phyloP scores from a whole-genome alignment of 768 basidiomycete genomes.

The Ramaria sp. region DNA sequence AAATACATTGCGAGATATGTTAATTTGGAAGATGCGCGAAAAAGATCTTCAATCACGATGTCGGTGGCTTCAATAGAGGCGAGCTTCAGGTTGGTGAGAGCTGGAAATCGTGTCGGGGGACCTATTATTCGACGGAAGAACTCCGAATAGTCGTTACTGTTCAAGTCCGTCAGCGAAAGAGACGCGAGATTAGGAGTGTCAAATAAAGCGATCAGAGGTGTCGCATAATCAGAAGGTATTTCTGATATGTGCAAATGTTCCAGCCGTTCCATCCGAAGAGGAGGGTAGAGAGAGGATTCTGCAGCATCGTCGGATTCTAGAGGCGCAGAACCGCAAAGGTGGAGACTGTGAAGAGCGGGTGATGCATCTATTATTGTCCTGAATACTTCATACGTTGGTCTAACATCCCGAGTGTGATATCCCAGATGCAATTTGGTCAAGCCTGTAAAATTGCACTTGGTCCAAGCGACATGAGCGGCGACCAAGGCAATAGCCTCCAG shows the following conservation, averaged over 20 bases:
- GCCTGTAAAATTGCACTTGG: constrained; percentile 27
- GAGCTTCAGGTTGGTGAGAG: constrained; percentile 5
- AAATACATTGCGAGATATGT: constrained; percentile 18
- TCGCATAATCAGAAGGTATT: constrained; percentile 1
- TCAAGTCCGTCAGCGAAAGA: constrained; percentile 44
- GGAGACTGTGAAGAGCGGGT: constrained; percentile 42
- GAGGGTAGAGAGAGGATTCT: neutral
- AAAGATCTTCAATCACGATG: neutral
- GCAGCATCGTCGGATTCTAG: neutral
- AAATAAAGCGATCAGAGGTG: neutral
- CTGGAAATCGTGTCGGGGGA: constrained; percentile 36
- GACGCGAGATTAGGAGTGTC: constrained; percentile 25
- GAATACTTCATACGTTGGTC: constrained; percentile 49
- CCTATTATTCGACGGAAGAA: constrained; percentile 42
- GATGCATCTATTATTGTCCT: constrained; percentile 39
- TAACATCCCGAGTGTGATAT: constrained; percentile 51
- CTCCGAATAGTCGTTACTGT: constrained; percentile 40
- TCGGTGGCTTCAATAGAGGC: constrained; percentile 8
- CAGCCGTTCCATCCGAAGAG: neutral
- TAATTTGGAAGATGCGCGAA: constrained; percentile 17
- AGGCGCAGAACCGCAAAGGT: constrained; percentile 52
- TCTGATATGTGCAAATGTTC: neutral
- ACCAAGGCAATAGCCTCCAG: constrained; percentile 42
- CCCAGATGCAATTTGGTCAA: constrained; percentile 47
- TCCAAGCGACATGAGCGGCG: constrained; percentile 68